Conservation (phyloP, 805 yeast genomes). For the Vanderwaltozyma yarrowii region DNA sequence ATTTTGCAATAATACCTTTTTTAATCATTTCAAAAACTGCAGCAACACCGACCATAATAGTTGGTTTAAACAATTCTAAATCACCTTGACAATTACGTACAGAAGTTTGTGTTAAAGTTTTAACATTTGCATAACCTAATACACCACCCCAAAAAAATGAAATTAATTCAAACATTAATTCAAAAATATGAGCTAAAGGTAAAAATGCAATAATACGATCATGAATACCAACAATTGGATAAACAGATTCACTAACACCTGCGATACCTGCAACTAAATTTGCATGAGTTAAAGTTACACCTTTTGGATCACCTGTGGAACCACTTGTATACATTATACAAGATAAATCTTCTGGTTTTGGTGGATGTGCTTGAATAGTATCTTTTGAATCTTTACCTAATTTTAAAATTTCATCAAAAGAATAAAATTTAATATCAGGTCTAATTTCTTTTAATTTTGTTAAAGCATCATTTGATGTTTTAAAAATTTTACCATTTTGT, state of each 20-base stretch:
- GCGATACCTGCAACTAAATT: slow-evolving; percentile 77
- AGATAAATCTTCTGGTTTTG: slow-evolving; percentile 41
- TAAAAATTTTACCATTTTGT: slow-evolving; percentile 47
- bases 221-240: slow-evolving; percentile 38
- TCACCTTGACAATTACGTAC: slow-evolving; percentile 83
- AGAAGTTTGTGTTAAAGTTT: slow-evolving; percentile 77
- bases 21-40: slow-evolving; percentile 96
- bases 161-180: slow-evolving; percentile 74
- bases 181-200: slow-evolving; percentile 95
- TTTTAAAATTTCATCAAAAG: slow-evolving; percentile 53
- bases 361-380: slow-evolving; percentile 32
- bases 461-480: slow-evolving; percentile 46
- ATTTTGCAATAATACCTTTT: slow-evolving; percentile 79
- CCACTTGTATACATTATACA: slow-evolving; percentile 69
- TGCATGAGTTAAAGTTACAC: slow-evolving; percentile 54
- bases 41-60: slow-evolving; percentile 96
- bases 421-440: slow-evolving; percentile 63
- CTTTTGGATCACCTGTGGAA: slow-evolving; percentile 75
- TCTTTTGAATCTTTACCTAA: slow-evolving; percentile 49
- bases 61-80: slow-evolving; percentile 76
- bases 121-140: slow-evolving; percentile 85
- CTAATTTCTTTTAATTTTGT: slow-evolving; percentile 52
- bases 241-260: slow-evolving; percentile 63
- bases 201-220: slow-evolving; percentile 82
- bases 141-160: slow-evolving; percentile 82